phyloP scores from a whole-genome alignment of 2,329 filamentous ascomycete species.

The Calonectria fujianensis region DNA sequence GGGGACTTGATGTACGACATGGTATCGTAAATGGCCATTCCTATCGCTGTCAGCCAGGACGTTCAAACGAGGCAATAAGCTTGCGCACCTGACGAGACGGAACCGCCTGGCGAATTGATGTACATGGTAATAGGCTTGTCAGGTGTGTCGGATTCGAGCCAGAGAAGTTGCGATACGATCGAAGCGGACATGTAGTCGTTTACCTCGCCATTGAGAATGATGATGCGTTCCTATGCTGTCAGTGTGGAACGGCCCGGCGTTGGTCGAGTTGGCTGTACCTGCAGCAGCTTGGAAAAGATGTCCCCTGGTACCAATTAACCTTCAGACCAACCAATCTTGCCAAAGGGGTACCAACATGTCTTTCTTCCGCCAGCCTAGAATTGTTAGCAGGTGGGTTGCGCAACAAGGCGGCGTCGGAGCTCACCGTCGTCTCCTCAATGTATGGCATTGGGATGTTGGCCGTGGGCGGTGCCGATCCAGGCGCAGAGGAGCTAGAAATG shows the following conservation, averaged over 20 bases:
- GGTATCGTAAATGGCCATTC: conserved; percentile 96
- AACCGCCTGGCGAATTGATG: conserved; percentile 97
- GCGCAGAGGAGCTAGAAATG: conserved; percentile 60
- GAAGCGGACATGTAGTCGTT: conserved; percentile 94
- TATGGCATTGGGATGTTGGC: conserved; percentile 75
- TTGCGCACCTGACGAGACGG: conserved; percentile 80
- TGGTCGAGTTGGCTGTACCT: conserved; percentile 67
- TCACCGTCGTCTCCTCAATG: conserved; percentile 69
- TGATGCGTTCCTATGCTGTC: conserved; percentile 84
- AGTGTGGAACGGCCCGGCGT: conserved; percentile 34
- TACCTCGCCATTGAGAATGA: conserved; percentile 94
- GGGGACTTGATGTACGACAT: conserved; percentile 97
- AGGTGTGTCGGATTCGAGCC: conserved; percentile 97
- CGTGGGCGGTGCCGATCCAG: conserved; percentile 54
- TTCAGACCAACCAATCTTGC: not conserved
- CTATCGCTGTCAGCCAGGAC: conserved; percentile 56
- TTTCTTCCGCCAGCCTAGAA: conserved; percentile 84
- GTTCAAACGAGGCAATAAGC: not conserved
- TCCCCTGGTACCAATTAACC: conserved; percentile 74
- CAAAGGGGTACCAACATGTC: conserved; percentile 75
- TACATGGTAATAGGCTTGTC: conserved; percentile 97
- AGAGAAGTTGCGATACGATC: conserved; percentile 96
- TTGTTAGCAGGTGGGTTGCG: conserved; percentile 52
- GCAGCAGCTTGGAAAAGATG: conserved; percentile 87
- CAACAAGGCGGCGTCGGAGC: conserved; percentile 42